Conservation (phyloP, 2,329 filamentous ascomycete genomes). For the Penicillium sumatraense region DNA sequence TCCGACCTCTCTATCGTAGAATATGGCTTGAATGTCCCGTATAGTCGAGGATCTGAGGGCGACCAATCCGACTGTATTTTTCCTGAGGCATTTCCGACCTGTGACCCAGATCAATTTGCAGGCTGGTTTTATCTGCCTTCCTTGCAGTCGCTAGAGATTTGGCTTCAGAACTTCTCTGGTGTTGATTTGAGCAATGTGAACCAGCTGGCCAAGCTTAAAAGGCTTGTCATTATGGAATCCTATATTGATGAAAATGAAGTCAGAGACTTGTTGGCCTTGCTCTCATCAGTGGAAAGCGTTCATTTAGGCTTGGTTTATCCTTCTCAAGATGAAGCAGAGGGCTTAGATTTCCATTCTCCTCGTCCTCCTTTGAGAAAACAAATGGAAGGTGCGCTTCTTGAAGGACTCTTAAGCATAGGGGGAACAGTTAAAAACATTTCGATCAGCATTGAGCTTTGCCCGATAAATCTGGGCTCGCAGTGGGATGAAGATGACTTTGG, state of each 20-base stretch:
- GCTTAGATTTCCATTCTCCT: not conserved
- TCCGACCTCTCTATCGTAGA: not conserved
- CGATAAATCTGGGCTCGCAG: not conserved
- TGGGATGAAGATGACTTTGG: not conserved
- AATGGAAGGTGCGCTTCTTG: not conserved
- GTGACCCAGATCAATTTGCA: not conserved
- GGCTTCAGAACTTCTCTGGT: not conserved
- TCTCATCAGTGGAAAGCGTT: not conserved
- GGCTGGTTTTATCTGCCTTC: conserved; percentile 12
- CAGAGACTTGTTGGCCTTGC: not conserved
- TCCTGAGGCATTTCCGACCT: not conserved
- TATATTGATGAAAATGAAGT: not conserved
- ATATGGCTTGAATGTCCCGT: not conserved
- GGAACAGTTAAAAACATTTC: not conserved
- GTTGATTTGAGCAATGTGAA: not conserved
- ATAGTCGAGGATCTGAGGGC: not conserved
- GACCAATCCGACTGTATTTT: not conserved
- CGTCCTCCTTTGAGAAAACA: not conserved
- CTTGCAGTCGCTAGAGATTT: conserved; percentile 6
- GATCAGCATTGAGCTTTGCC: not conserved
- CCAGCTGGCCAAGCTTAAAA: not conserved
- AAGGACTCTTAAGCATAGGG: not conserved
- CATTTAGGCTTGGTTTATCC: conserved; percentile 1
- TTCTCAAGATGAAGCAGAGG: not conserved
- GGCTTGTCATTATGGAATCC: not conserved